Evolutionary conservation across 352 stramenopile species (phyloP).

Genomic region (Phytopythium kandeliae): DNA sequence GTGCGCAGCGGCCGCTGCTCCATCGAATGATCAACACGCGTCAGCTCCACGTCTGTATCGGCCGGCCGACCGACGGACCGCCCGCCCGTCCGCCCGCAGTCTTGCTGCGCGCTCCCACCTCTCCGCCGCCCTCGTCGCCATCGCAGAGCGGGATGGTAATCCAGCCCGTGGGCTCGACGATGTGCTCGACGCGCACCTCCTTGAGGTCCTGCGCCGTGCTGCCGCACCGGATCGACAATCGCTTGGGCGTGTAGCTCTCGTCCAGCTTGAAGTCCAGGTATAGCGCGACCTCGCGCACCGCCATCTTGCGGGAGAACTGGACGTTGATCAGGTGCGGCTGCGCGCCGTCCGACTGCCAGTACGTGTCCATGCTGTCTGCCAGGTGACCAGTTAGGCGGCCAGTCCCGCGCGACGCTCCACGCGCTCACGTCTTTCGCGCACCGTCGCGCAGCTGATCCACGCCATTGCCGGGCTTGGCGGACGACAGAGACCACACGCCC

Average conservation of each 20-base stretch:
- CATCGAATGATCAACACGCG: not conserved
- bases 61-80: too few species aligned
- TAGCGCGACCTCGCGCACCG: conserved; percentile 92
- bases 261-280: conserved; percentile 98
- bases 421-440: conserved; percentile 19
- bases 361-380: conserved; percentile 93
- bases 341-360: conserved; percentile 94
- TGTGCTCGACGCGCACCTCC: conserved; percentile 88
- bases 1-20: conserved; percentile 67
- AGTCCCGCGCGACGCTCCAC: not conserved
- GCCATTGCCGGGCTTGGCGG: conserved; percentile 96
- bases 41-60: not conserved
- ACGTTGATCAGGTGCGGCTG: conserved; percentile 98
- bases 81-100: too few species aligned
- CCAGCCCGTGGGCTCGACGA: conserved; percentile 94
- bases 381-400: not conserved
- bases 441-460: conserved; percentile 95
- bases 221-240: conserved; percentile 90
- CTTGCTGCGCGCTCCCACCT: too few species aligned
- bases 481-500: conserved; percentile 94
- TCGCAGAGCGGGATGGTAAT: conserved; percentile 84
- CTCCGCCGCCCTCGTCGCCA: conserved; percentile 28
- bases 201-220: conserved; percentile 95
- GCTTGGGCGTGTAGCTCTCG: conserved; percentile 98
- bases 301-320: conserved; percentile 94